Conservation (phyloP, 2,329 filamentous ascomycete species). For the Pseudonectria foliicola region DNA sequence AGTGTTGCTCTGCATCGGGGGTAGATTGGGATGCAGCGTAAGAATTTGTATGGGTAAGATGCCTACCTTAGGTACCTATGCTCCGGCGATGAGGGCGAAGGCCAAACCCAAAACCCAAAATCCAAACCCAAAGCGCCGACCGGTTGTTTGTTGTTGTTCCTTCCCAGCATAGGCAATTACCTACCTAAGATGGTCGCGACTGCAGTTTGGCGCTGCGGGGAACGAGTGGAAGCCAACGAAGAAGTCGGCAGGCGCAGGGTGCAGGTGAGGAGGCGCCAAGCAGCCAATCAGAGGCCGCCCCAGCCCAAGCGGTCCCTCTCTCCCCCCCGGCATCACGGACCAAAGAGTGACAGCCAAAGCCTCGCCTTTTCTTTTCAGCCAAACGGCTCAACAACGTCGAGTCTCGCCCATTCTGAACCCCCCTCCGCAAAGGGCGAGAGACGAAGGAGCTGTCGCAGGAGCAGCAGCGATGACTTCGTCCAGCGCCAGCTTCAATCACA, state of each 20-base stretch:
- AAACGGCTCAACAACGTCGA: slow-evolving; percentile 7
- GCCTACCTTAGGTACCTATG: too few species aligned
- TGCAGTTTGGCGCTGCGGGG: not conserved
- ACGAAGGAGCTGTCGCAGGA: slow-evolving; percentile 50
- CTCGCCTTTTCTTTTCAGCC: slow-evolving; percentile 7
- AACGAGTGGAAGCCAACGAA: not conserved
- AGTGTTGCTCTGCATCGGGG: too few species aligned
- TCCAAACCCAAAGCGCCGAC: too few species aligned
- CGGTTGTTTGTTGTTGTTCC: not conserved
- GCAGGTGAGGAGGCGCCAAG: slow-evolving; percentile 1
- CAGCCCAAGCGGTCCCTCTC: slow-evolving; percentile 15
- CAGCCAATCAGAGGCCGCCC: slow-evolving; percentile 18
- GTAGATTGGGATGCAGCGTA: too few species aligned
- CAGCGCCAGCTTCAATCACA: slow-evolving; percentile 31
- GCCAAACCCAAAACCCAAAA: too few species aligned
- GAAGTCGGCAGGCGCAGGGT: not conserved
- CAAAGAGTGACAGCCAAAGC: not conserved
- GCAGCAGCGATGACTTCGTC: slow-evolving; percentile 57
- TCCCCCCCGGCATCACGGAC: slow-evolving; percentile 17
- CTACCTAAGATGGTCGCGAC: too few species aligned
- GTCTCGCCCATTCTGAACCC: slow-evolving; percentile 11
- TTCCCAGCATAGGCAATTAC: too few species aligned
- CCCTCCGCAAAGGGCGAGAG: slow-evolving; percentile 25
- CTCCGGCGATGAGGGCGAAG: too few species aligned
- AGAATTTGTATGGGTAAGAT: too few species aligned